Percentiles rank a stretch among this genome's conserved stretches.
Conservation (phyloP, 2,329 filamentous ascomycete species). For the Tolypocladium guangdongense region DNA sequence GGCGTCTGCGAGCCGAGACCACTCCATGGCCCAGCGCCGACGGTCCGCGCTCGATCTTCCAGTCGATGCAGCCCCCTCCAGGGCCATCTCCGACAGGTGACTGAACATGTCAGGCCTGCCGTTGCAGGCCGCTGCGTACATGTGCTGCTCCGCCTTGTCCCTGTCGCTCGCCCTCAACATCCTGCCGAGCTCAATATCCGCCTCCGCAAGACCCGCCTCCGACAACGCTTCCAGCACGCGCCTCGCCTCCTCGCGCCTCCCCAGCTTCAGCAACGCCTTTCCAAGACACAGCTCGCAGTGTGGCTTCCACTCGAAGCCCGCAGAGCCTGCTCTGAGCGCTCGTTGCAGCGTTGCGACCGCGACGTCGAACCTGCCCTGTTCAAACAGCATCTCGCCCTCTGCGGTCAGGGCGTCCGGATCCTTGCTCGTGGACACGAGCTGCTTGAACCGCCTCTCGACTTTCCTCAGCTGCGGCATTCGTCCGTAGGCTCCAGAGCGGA, state of each 20-base stretch:
- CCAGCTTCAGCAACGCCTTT: constrained; percentile 12
- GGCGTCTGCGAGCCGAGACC: constrained; percentile 18
- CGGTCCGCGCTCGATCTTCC: constrained; percentile 9
- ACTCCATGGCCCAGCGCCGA: constrained; percentile 21
- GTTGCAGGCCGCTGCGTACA: constrained; percentile 15
- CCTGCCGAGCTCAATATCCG: constrained; percentile 15
- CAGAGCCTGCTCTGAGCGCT: constrained; percentile 11
- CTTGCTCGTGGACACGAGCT: constrained; percentile 16
- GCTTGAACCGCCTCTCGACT: constrained; percentile 17
- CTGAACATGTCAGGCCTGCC: constrained; percentile 15
- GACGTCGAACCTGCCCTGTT: constrained; percentile 11
- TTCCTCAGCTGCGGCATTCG: constrained; percentile 6
- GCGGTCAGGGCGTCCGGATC: constrained; percentile 24
- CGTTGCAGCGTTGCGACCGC: constrained; percentile 11
- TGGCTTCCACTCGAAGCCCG: constrained; percentile 15
- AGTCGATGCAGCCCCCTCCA: constrained; percentile 11
- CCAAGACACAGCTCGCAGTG: constrained; percentile 16
- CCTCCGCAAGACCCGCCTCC: constrained; percentile 12
- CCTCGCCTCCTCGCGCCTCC: constrained; percentile 12
- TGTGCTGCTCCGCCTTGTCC: constrained; percentile 12
- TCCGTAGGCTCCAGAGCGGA: constrained; percentile 10
- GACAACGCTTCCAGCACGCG: constrained; percentile 11
- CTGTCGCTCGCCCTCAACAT: constrained; percentile 11
- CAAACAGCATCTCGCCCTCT: constrained; percentile 18
- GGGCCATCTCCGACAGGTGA: constrained; percentile 17